A percentile compares a stretch with the other conserved stretches of the same genome.
Conservation (phyloP, 306 rosid genomes). For the Begonia loranthoides region DNA sequence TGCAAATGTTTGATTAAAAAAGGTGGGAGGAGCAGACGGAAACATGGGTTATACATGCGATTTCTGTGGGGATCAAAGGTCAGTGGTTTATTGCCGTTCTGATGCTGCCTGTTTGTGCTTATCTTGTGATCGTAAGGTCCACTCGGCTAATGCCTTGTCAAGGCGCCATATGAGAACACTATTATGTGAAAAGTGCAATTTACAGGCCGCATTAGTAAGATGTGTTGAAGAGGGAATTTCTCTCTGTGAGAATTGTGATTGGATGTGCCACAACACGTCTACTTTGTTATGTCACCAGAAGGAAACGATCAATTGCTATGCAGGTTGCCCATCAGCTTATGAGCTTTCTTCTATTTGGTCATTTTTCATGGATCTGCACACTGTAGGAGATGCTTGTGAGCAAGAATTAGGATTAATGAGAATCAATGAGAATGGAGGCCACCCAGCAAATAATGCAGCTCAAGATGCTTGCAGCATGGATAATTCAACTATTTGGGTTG, state of each 20-base stretch:
- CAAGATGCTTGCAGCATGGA: constrained; percentile 18
- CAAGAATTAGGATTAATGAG: constrained; percentile 84
- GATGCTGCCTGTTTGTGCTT: constrained; percentile 89
- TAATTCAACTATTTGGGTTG: constrained; percentile 29
- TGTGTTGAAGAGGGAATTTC: constrained; percentile 71
- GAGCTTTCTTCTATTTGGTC: constrained; percentile 95
- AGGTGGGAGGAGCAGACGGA: constrained; percentile 9
- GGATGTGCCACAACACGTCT: constrained; percentile 52
- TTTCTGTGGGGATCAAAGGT: constrained; percentile 75
- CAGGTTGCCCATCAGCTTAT: constrained; percentile 86
- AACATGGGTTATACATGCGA: constrained; percentile 87
- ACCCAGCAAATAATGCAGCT: constrained; percentile 25
- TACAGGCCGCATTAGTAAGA: constrained; percentile 68
- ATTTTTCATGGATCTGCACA: constrained; percentile 46
- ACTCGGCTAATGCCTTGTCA: constrained; percentile 89
- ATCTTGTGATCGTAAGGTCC: constrained; percentile 89
- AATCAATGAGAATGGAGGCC: constrained; percentile 56
- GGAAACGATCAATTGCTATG: constrained; percentile 63
- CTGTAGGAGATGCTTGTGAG: constrained; percentile 67
- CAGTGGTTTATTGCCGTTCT: constrained; percentile 89
- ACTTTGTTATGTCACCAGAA: constrained; percentile 61
- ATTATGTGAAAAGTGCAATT: constrained; percentile 77
- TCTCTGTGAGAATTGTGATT: constrained; percentile 95
- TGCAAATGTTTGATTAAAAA: constrained; percentile 15
- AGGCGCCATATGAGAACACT: constrained; percentile 81